phyloP scores from a whole-genome alignment of 768 basidiomycete species.

The Amylocystis lapponica region DNA sequence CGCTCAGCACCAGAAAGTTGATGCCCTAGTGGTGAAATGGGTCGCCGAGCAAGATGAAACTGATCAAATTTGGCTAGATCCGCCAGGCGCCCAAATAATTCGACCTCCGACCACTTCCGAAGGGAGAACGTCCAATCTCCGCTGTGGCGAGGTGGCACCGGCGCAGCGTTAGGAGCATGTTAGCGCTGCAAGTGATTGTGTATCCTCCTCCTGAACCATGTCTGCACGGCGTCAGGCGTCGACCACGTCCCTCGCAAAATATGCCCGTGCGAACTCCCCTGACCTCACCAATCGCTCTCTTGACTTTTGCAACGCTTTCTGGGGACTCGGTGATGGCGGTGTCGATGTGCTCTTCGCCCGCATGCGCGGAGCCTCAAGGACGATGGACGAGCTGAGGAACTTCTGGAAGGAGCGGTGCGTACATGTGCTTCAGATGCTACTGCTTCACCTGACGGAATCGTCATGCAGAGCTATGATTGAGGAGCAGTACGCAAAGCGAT shows the following conservation, averaged over 20 bases:
- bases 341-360: slow-evolving; percentile 88
- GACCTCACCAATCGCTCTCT: slow-evolving; percentile 42
- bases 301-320: slow-evolving; percentile 97
- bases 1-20: too few relatives aligned
- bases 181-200: too few relatives aligned
- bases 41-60: too few relatives aligned
- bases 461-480: slow-evolving; percentile 73
- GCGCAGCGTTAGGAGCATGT: too few relatives aligned
- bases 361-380: slow-evolving; percentile 79
- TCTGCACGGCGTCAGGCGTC: slow-evolving; percentile 76
- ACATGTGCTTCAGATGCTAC: not conserved
- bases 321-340: slow-evolving; percentile 83
- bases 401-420: slow-evolving; percentile 94
- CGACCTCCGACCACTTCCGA: too few relatives aligned
- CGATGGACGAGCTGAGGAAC: slow-evolving; percentile 79
- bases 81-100: too few relatives aligned
- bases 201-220: slow-evolving; percentile 39
- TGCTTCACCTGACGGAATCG: not conserved
- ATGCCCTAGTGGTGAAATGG: too few relatives aligned
- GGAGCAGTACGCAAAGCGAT: slow-evolving; percentile 89
- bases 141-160: too few relatives aligned
- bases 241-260: slow-evolving; percentile 73
- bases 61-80: too few relatives aligned
- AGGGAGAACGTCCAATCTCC: too few relatives aligned
- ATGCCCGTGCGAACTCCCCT: slow-evolving; percentile 53